Base-by-base conservation (phyloP, 495 filamentous ascomycete genomes). In the Xanthoparmelia taractica region DNA sequence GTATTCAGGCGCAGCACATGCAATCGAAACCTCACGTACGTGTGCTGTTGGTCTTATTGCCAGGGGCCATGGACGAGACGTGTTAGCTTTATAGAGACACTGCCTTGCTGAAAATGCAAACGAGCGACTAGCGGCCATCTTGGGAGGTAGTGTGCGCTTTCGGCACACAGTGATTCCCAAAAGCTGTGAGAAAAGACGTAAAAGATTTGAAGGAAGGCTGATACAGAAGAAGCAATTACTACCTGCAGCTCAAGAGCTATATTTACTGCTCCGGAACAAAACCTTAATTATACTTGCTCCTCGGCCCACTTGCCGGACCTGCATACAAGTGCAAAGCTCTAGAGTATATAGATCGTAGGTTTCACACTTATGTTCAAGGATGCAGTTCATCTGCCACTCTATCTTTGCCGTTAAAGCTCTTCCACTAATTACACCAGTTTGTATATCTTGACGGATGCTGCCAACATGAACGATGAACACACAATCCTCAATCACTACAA, bases 401-500 rank as follows among this genome's bases (percentile, higher is more conserved):
- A 20, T 6, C 29, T 11, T 20, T 20, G 0, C 13, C 25, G 23
- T 31, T 8, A 31, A 12, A n/a, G 5, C 29, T 12, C 50, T 54
- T 33, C 15, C 10, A 33, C 20, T 0, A 33, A 0, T 8, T 10
- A 33, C 25, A 4, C 25, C 7, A 15, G 12, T 25, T 50, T 29
- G 23, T 54, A 29, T 15, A 8, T 20, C 7, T 18, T 33, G 29
- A 40, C n/a, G 17, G 34, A 58, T 37, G 56, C 13, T 65, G 71
- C 48, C 58, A 85, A 81, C 81, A 80, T 85, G 59, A 87, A 87
- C 41, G 77, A 79, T 68, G 86, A 96, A 72, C 79, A 85, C 33
- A 87, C 84, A 20, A 83, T 98, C 50, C 84, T 92, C 55, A 91
- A 89, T 60, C 87, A 96, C 77, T 98, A 97, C 77, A 89, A 92